Conservation (phyloP, 495 filamentous ascomycete genomes). For the Penicillium pulvis region DNA sequence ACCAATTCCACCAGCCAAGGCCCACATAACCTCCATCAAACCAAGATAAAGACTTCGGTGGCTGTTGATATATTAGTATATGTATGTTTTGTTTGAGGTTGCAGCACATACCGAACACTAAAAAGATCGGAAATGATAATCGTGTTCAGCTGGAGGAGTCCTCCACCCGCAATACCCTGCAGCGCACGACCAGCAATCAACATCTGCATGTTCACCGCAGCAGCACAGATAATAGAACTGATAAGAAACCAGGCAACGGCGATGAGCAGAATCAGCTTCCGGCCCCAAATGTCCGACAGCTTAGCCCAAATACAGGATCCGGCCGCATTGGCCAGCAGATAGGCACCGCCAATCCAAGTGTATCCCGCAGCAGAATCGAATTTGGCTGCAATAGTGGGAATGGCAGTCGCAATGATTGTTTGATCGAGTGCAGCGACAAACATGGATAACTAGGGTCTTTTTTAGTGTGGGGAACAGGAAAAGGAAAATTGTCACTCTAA, state of each 20-base stretch:
- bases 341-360: slow-evolving; percentile 69
- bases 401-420: slow-evolving; percentile 63
- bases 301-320: slow-evolving; percentile 58
- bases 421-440: slow-evolving; percentile 65
- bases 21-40: slow-evolving; percentile 58
- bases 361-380: slow-evolving; percentile 63
- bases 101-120: slow-evolving; percentile 50
- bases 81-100: not conserved
- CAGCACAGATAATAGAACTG: slow-evolving; percentile 51
- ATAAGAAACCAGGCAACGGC: slow-evolving; percentile 48
- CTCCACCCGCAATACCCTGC: slow-evolving; percentile 58
- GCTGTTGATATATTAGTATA: not conserved
- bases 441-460: slow-evolving; percentile 23
- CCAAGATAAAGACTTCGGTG: slow-evolving; percentile 55
- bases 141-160: slow-evolving; percentile 52
- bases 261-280: slow-evolving; percentile 53
- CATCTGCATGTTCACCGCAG: slow-evolving; percentile 51
- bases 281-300: slow-evolving; percentile 62
- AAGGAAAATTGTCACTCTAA: not conserved
- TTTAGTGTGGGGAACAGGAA: not conserved
- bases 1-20: slow-evolving; percentile 59
- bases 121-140: slow-evolving; percentile 62
- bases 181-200: slow-evolving; percentile 57
- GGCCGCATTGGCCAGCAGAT: slow-evolving; percentile 58
- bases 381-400: slow-evolving; percentile 58